Evolutionary conservation across 2,329 filamentous ascomycete species (phyloP).

Genomic region (Colletotrichum euphorbiae): DNA sequence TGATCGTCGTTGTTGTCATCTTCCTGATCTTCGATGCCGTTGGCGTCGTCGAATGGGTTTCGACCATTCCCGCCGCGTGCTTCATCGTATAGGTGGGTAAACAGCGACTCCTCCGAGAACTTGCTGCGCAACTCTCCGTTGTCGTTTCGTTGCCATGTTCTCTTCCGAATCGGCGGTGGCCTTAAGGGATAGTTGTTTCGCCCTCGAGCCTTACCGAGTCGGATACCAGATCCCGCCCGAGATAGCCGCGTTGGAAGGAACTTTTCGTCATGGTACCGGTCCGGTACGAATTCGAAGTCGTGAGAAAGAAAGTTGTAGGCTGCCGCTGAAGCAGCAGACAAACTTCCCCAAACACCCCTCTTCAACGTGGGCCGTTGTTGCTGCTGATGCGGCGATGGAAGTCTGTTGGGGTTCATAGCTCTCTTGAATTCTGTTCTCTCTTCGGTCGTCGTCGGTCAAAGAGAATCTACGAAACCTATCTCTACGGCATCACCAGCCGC

Average conservation of each 20-base stretch:
- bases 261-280: conserved; percentile 31
- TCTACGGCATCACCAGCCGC: not conserved
- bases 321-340: conserved; percentile 27
- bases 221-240: conserved; percentile 30
- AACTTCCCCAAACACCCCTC: conserved; percentile 10
- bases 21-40: not conserved
- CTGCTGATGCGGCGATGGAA: conserved; percentile 16
- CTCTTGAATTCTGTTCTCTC: not conserved
- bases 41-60: conserved; percentile 29
- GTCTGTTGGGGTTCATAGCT: conserved; percentile 23
- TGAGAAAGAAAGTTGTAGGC: conserved; percentile 31
- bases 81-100: conserved; percentile 11
- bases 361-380: conserved; percentile 24
- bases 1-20: not conserved
- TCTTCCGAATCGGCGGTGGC: conserved; percentile 30
- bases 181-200: conserved; percentile 22
- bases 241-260: conserved; percentile 24
- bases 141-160: conserved; percentile 23
- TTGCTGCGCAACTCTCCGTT: conserved; percentile 10
- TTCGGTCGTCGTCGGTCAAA: conserved; percentile 13
- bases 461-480: conserved; percentile 1
- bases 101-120: conserved; percentile 16
- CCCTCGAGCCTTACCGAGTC: conserved; percentile 25
- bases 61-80: conserved; percentile 6
- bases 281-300: conserved; percentile 34